Percentiles rank a stretch among this genome's conserved stretches.
phyloP scores from a whole-genome alignment of 306 rosid species.

The Rubus parviflorus region DNA sequence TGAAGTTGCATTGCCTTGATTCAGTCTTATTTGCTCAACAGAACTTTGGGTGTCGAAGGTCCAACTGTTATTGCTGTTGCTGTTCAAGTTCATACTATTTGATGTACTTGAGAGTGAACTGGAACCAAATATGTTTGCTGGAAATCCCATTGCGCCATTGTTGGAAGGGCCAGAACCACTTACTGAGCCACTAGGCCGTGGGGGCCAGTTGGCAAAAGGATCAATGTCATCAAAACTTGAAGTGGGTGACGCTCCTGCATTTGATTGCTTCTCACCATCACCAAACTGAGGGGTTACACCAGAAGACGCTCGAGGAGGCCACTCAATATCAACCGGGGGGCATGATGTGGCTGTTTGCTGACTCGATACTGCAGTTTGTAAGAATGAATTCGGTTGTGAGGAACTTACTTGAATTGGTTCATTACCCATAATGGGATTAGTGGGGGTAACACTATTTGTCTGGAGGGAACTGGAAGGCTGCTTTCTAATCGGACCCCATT shows the following conservation, averaged over 20 bases:
- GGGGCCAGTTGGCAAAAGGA: conserved; percentile 98
- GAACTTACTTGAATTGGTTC: conserved; percentile 46
- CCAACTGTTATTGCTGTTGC: conserved; percentile 49
- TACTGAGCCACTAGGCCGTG: conserved; percentile 63
- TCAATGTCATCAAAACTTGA: conserved; percentile 61
- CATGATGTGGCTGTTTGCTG: conserved; percentile 64
- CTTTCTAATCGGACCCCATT: conserved; percentile 68
- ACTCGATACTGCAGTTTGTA: conserved; percentile 43
- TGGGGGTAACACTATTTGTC: conserved; percentile 31
- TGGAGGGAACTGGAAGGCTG: conserved; percentile 39
- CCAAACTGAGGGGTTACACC: conserved; percentile 44
- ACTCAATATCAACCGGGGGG: conserved; percentile 82
- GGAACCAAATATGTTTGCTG: conserved; percentile 46
- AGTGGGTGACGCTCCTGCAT: conserved; percentile 54
- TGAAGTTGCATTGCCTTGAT: conserved; percentile 44
- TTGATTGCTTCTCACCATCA: conserved; percentile 53
- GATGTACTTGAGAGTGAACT: conserved; percentile 49
- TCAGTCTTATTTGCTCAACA: conserved; percentile 41
- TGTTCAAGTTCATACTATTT: conserved; percentile 50
- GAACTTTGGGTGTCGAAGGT: conserved; percentile 48
- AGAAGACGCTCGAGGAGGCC: conserved; percentile 78
- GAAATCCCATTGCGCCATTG: conserved; percentile 52
- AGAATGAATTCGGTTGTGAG: conserved; percentile 34
- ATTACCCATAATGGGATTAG: conserved; percentile 33
- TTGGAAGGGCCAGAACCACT: conserved; percentile 50